phyloP scores from a whole-genome alignment of 2,329 filamentous ascomycete species.

The Sphaceloma murrayae region DNA sequence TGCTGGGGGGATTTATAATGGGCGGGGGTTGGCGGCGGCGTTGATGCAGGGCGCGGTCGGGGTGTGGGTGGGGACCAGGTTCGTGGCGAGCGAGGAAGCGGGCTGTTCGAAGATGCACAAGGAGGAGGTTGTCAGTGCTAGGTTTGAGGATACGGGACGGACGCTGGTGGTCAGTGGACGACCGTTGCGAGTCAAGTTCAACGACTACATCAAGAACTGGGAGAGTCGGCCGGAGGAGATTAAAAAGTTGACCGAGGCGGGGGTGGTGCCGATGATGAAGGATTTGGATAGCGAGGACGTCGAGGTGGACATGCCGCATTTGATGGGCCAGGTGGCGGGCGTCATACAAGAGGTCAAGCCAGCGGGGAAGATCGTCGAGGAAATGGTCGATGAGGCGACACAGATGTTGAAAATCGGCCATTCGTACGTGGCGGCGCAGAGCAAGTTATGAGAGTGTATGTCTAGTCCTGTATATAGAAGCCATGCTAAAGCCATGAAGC shows the following conservation, averaged over 20 bases:
- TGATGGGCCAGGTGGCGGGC: constrained; percentile 91
- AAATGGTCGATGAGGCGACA: constrained; percentile 75
- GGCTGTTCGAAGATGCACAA: constrained; percentile 76
- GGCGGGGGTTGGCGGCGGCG: constrained; percentile 66
- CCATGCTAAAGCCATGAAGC: background rate
- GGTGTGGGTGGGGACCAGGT: constrained; percentile 91
- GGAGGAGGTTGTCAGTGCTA: constrained; percentile 67
- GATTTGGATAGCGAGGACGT: constrained; percentile 68
- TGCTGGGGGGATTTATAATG: constrained; percentile 78
- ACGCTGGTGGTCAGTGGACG: constrained; percentile 76
- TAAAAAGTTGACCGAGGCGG: constrained; percentile 61
- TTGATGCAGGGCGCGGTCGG: constrained; percentile 82
- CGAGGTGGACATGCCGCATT: constrained; percentile 73
- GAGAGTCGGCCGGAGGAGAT: constrained; percentile 67
- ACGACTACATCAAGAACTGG: constrained; percentile 77
- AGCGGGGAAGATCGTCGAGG: constrained; percentile 72
- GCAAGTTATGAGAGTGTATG: constrained; percentile 36
- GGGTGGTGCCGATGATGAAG: constrained; percentile 69
- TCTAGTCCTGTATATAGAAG: background rate
- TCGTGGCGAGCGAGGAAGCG: constrained; percentile 75
- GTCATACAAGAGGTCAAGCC: constrained; percentile 69
- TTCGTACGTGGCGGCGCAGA: constrained; percentile 45
- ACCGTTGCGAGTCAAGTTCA: constrained; percentile 69
- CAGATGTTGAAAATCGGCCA: constrained; percentile 55
- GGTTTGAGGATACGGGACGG: constrained; percentile 67